Base-by-base conservation (phyloP, 805 yeast species). In the Debaryomyces maramus region DNA sequence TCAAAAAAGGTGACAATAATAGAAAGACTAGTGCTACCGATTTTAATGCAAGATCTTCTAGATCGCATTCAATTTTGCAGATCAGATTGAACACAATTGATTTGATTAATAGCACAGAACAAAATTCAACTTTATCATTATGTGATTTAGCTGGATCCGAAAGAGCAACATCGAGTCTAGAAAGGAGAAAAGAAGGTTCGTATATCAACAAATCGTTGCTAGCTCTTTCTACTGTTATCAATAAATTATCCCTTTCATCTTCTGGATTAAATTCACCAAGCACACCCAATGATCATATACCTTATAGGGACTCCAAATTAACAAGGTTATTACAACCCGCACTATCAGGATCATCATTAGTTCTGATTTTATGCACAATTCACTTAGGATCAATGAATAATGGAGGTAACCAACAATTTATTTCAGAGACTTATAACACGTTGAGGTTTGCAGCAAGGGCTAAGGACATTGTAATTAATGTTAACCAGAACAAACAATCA, bases 131-230 rank as follows among this genome's bases (percentile, higher is more conserved):
- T 0, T 75, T 91, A 22, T 87, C 91, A 23, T 71, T 91, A 40
- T 91, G 98, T 67, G 99, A 91, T 64, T 74, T 91, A 54, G 99
- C 99, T 0, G 99, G 99, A 20, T 85, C 96, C n/a, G 99, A 91
- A 63, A 76, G 85, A 38, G 96, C 95, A 0, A 72, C 86, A 0
- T 65, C 78, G 8, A 82, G 83, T 52, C 62, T 70, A 1, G 97
- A 88, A 55, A 75, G 98, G 52, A 70, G 97, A 40, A 88, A 89
- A 60, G 99, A 91, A 66, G 99, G 98, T 16, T 78, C 97, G 0
- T 93, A 73, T 56, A 91, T 91, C 58, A 91, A 91, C 67, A 89
- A 89, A 58, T 90, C 97, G 0, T 72, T 91, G 30, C 70, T 91
- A 38, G 95, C 98, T 0, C 73, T 91, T 36, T 89, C 97, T 5